Conservation (phyloP, 352 stramenopile genomes). For the Globisporangium irregulare region DNA sequence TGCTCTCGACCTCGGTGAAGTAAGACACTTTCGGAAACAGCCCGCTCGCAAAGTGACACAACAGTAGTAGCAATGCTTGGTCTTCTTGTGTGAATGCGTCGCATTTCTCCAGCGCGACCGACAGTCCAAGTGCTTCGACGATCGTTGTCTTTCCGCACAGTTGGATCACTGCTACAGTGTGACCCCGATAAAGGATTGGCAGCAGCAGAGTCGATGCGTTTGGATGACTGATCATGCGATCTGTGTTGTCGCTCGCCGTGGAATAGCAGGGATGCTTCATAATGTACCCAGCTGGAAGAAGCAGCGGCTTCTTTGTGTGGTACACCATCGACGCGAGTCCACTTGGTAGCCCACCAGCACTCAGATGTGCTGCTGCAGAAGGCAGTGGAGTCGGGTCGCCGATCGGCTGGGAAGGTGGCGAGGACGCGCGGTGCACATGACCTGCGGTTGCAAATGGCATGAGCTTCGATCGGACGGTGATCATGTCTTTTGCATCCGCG, state of each 20-base stretch:
- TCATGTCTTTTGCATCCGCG: slow-evolving; percentile 19
- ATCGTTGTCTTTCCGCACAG: slow-evolving; percentile 60
- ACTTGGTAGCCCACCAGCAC: slow-evolving; percentile 22
- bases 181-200: slow-evolving; percentile 39
- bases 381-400: not conserved
- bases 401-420: not conserved
- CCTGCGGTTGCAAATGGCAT: slow-evolving; percentile 24
- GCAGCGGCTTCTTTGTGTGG: slow-evolving; percentile 60
- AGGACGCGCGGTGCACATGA: not conserved
- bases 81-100: slow-evolving; percentile 63
- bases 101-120: slow-evolving; percentile 55
- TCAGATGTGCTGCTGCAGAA: not conserved
- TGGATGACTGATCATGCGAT: slow-evolving; percentile 53
- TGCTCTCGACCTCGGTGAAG: slow-evolving; percentile 78
- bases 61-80: slow-evolving; percentile 41
- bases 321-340: slow-evolving; percentile 67
- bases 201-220: slow-evolving; percentile 60
- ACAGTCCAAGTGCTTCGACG: slow-evolving; percentile 55
- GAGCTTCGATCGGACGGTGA: slow-evolving; percentile 44
- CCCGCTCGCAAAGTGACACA: slow-evolving; percentile 61
- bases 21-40: slow-evolving; percentile 69
- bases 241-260: slow-evolving; percentile 49
- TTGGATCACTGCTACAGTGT: slow-evolving; percentile 51
- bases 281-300: slow-evolving; percentile 49
- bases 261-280: slow-evolving; percentile 50